phyloP scores from a whole-genome alignment of 768 basidiomycete species.

The Russula abietina region DNA sequence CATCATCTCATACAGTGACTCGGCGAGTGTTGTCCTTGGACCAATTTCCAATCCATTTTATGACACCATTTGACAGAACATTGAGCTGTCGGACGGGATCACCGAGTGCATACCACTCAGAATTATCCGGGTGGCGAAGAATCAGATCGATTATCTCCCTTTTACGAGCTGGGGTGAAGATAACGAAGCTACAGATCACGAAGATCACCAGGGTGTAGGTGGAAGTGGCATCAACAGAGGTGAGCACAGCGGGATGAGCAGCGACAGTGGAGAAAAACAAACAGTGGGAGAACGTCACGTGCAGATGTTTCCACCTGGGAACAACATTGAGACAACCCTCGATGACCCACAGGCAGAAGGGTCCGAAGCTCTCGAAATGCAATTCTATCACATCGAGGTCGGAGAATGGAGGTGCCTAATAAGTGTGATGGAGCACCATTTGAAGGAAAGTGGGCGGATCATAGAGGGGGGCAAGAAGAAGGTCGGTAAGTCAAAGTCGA shows the following conservation, averaged over 20 bases:
- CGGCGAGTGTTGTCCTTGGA: conserved; percentile 5
- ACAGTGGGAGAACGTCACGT: conserved; percentile 4
- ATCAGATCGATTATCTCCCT: conserved; percentile 61
- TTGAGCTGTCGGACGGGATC: conserved; percentile 61
- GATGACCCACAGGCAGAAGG: conserved; percentile 45
- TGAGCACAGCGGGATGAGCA: conserved; percentile 18
- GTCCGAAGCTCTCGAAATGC: conserved; percentile 77
- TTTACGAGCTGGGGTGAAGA: conserved; percentile 56
- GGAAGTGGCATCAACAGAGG: conserved; percentile 19
- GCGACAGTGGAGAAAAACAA: conserved; percentile 20
- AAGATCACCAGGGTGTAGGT: conserved; percentile 11
- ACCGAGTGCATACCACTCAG: conserved; percentile 78
- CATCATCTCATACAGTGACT: conserved; percentile 19
- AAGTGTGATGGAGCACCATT: conserved; percentile 89
- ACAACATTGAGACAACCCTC: conserved; percentile 4
- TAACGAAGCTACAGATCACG: conserved; percentile 15
- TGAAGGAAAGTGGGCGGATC: conserved; percentile 45
- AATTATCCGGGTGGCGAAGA: conserved; percentile 38
- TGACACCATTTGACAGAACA: conserved; percentile 85
- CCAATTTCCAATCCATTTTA: conserved; percentile 98
- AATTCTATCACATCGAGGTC: conserved; percentile 90
- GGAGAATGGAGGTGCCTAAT: conserved; percentile 86
- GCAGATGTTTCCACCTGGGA: background rate
- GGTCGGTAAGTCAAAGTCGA: conserved; percentile 23
- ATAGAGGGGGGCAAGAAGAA: conserved; percentile 19